Base-by-base conservation (phyloP, 148 eudicot species). In the Fagopyrum esculentum region DNA sequence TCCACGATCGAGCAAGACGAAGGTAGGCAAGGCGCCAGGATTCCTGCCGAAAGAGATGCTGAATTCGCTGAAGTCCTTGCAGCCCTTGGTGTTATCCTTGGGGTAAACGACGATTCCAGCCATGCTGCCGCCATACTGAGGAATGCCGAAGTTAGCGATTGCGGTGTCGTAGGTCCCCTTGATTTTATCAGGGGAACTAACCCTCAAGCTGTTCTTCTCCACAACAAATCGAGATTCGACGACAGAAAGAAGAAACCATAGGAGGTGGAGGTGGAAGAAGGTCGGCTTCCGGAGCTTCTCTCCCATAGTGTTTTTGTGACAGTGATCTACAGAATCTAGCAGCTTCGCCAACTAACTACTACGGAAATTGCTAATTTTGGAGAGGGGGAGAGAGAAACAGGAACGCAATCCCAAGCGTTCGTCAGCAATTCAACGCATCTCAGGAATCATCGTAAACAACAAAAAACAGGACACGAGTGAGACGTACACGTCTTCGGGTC, bases 61-160 rank as follows among this genome's bases (percentile, higher is more conserved):
- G 45, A 75, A 86, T 55, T 88, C 94, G 35, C 72, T 79, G 56
- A 88, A 91, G 15, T 77, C 79, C 19, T 76, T 83, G 46, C 97
- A 95, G 1, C 93, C 96, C 73, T 90, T 91, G 43, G 61, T 61
- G 49, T 95, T 90, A 10, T 92, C 96, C 72, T 89, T 92, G 0
- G 99, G 96, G 74, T 86, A 92, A 30, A 80, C 78, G 45, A 90
- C 96, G 45, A 88, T 85, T 6, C 96, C 98, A 19, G 90, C 90
- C 91, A 94, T 87, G 74, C 88, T 91, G 6, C 97, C 96, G 2
- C 97, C 93, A 71, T 90, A 91, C 77, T 90, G 91, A 57, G 97
- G 97, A 11, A 92, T 89, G 40, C 97, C 96, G 72, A 95, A 95
- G 83, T 95, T 95, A 1, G 98, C 99, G 82, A 92, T 91, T 0